Conservation (phyloP, 2,329 filamentous ascomycete genomes). For the Apiospora koreana region DNA sequence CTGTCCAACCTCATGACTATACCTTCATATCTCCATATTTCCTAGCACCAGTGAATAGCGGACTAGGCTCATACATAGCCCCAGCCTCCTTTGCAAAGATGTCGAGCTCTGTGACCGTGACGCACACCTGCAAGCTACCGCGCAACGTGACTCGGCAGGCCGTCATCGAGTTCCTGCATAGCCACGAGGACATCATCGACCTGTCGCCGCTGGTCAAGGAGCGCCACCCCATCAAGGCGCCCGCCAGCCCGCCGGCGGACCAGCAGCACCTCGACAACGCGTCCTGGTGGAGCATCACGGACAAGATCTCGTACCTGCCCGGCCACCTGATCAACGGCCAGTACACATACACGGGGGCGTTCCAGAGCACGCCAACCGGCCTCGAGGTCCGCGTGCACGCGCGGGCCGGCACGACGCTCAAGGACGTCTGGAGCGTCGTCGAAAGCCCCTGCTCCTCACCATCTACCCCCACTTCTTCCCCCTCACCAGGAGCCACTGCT, state of each 20-base stretch:
- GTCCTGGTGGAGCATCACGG: conserved; percentile 1
- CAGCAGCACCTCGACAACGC: background rate
- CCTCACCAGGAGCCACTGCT: background rate
- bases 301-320: background rate
- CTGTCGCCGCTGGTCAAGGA: conserved; percentile 7
- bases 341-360: background rate
- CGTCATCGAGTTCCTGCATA: background rate
- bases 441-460: background rate
- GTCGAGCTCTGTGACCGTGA: background rate
- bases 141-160: conserved; percentile 4
- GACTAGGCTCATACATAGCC: background rate
- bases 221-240: background rate
- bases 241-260: background rate
- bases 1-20: background rate
- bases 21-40: background rate
- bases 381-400: background rate
- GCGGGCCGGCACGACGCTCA: background rate
- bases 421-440: background rate
- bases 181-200: conserved; percentile 6
- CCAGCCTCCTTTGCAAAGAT: background rate
- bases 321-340: background rate
- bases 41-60: background rate
- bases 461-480: background rate
- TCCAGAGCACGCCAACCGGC: background rate
- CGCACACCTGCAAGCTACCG: conserved; percentile 4